Percentiles rank a stretch among this genome's conserved stretches.
Conservation (phyloP, 805 yeast genomes). For the Lipomyces spencermartinsiae region DNA sequence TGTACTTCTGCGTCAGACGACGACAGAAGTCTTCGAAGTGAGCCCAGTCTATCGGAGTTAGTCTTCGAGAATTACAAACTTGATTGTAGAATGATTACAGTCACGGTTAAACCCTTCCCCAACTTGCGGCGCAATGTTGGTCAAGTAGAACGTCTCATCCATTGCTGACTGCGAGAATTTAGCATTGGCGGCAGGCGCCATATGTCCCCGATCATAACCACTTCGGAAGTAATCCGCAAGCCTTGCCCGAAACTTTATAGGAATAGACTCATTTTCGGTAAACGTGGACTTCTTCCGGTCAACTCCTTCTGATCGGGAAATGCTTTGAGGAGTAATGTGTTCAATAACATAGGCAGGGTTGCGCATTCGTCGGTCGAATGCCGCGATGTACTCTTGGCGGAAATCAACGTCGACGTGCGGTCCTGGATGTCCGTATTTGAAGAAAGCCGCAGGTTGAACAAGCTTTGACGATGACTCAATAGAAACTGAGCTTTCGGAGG, state of each 20-base stretch:
- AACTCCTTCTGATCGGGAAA: conserved; percentile 69
- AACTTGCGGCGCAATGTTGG: conserved; percentile 96
- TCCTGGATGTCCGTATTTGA: conserved; percentile 93
- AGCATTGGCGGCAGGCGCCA: conserved; percentile 94
- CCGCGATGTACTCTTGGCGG: conserved; percentile 78
- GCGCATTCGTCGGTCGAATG: conserved; percentile 81
- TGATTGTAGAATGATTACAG: conserved; percentile 43
- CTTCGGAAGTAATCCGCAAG: conserved; percentile 89
- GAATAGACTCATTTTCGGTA: conserved; percentile 84
- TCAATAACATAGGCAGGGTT: conserved; percentile 72
- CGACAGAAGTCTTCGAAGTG: conserved; percentile 91
- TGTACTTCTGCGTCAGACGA: conserved; percentile 71
- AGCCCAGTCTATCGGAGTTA: conserved; percentile 71
- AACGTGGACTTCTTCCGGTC: conserved; percentile 84
- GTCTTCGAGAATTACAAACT: neutral
- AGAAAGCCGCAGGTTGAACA: conserved; percentile 79
- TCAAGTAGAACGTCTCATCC: conserved; percentile 90
- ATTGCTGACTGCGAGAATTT: conserved; percentile 87
- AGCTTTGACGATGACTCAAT: conserved; percentile 32
- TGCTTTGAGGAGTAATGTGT: conserved; percentile 69
- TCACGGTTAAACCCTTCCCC: conserved; percentile 98
- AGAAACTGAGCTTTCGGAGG: conserved; percentile 21
- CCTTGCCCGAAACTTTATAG: conserved; percentile 73
- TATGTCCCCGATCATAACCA: conserved; percentile 95
- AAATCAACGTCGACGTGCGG: conserved; percentile 84